Base-by-base conservation (phyloP, 805 yeast species). In the Pichia thaimueangensis region DNA sequence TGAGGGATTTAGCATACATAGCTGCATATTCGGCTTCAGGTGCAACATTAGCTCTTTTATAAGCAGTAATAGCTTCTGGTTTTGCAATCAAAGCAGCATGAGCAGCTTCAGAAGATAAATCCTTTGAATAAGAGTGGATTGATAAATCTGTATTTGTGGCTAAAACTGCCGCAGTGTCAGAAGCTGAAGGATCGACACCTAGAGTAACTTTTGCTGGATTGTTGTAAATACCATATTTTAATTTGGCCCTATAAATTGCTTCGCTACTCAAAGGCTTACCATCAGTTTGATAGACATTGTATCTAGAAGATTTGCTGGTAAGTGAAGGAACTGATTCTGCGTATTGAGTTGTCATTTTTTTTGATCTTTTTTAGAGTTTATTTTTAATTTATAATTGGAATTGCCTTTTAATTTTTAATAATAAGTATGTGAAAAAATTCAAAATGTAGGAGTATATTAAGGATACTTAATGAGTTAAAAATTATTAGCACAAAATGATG, bases 121-220 rank as follows among this genome's bases (percentile, higher is more conserved):
- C 64, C 46, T 89, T 66, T 59, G 77, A 80, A 59, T 82, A 83
- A 12, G 86, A 78, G 47, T 73, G 74, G 30, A 82, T 75, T 2
- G 78, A 70, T 35, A 80, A 68, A 58, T 79, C 84, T 2, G 83
- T 64, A 11, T 79, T 74, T 6, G 85, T 75, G 2, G 93, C 94
- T 47, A 82, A 67, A 41, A 82, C 65, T 1, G 93, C 93, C 37
- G 94, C 91, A 6, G 83, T 76, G 56, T 80, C 87, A 13, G 86
- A 74, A 23, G 88, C 86, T 32, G 75, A 70, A 45, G 80, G 71
- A 47, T 75, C 71, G 24, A 82, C 83, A n/a, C 91, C 89, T 6
- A 78, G 63, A 10, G 70, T 63, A 4, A 68, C 68, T 39, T 62
- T 67, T 16, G 71, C 76, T 36, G 75, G 83, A 50, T 71, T 65